Conservation (phyloP, 495 filamentous ascomycete genomes). For the Acidomyces sp. region DNA sequence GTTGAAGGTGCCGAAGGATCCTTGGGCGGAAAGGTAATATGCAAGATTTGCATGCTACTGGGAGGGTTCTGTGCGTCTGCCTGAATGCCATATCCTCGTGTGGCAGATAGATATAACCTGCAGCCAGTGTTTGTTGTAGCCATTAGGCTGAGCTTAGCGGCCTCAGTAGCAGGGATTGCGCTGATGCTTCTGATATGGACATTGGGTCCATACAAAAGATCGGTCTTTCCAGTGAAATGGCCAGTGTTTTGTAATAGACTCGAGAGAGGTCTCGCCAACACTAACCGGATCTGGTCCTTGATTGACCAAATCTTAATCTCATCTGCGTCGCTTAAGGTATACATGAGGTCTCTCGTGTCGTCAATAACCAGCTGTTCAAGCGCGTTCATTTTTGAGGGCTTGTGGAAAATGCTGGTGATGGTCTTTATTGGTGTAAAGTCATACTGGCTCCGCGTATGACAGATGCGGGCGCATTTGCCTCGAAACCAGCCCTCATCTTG, state of each 20-base stretch:
- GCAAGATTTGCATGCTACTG: constrained; percentile 92
- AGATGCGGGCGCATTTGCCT: constrained; percentile 64
- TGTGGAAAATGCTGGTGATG: neutral
- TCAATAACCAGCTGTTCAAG: constrained; percentile 71
- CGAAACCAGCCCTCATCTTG: constrained; percentile 95
- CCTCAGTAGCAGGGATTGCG: constrained; percentile 67
- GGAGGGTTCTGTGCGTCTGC: constrained; percentile 48
- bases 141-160: constrained; percentile 74
- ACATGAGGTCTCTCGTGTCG: constrained; percentile 74
- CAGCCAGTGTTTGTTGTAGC: constrained; percentile 83
- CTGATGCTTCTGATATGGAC: constrained; percentile 67
- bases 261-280: constrained; percentile 38
- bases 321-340: constrained; percentile 81
- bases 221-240: constrained; percentile 60
- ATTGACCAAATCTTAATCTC: constrained; percentile 44
- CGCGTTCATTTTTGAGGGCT: constrained; percentile 12
- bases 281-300: constrained; percentile 23
- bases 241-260: constrained; percentile 54
- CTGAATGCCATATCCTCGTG: constrained; percentile 50
- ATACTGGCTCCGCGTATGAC: constrained; percentile 70
- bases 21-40: constrained; percentile 80
- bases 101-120: constrained; percentile 82
- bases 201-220: constrained; percentile 47
- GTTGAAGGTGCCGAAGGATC: constrained; percentile 14
- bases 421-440: constrained; percentile 29